Evolutionary conservation across 2,329 filamentous ascomycete genomes (phyloP), one percentile per base, ranked within the genome.

Genomic region (Paraconiothyrium brasiliense): DNA sequence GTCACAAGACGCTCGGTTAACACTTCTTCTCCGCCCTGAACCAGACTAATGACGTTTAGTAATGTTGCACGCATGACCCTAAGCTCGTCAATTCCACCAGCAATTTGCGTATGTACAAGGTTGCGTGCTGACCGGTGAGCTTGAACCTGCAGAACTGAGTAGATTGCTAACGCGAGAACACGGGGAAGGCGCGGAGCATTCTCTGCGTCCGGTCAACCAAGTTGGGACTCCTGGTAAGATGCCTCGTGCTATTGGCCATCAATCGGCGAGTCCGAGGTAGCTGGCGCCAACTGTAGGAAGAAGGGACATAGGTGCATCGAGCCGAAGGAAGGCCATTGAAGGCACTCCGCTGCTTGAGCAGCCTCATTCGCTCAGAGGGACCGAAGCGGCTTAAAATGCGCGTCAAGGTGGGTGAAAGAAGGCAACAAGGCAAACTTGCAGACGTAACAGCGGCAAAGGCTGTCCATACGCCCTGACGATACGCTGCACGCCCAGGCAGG

Each of bases 51-150:
- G 44, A 22, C 54, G 35, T 62, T 66, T 65, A 63, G 62, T 63
- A 69, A 58, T 49, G 58, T 54, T 46, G 65, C 59, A 58, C 65
- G 60, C 65, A 66, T 71, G 68, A 69, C 61, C 67, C 37, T 46
- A 48, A 27, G 39, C 41, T 47, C 48, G 54, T 60, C 57, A 57
- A 64, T 46, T 46, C 46, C 57, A 47, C 55, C 41, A 61, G 54
- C 35, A 60, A 61, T 59, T 52, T 54, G 56, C 61, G 44, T 60
- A 54, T 58, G 27, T 30, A 47, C 54, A 47, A 63, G 55, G 59
- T 27, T 57, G 49, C n/a, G 43, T 63, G 63, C 59, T 60, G 65
- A 71, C 70, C 67, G 70, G 70, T 70, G 65, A 72, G 58, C 55
- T 41, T 43, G 35, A 22, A 35, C 30, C 41, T 35, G 46, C 55